Evolutionary conservation across 139 green algal genomes (phyloP), one percentile per base, ranked within the genome.

Genomic region (Tetradesmus lagerheimii): DNA sequence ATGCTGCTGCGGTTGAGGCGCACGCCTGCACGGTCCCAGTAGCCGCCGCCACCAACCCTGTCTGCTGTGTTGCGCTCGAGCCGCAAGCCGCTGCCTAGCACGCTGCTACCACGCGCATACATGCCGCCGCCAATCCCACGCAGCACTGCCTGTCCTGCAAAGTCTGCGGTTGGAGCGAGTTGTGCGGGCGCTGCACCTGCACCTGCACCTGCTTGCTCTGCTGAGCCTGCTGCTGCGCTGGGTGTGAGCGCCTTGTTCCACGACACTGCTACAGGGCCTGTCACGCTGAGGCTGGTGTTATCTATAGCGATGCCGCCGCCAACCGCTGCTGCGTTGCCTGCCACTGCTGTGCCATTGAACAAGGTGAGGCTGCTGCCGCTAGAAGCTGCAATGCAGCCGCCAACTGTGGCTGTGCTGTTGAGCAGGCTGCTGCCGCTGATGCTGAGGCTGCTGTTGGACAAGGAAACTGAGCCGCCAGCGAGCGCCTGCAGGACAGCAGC

Each of bases 321-420:
- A 27, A 91, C 87, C 20, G 87, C 87, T 47, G 87, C 87, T 64
- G 47, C 53, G 45, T 91, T 91, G 38, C 38, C 62, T 34, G 77
- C 39, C 8, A 91, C 41, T 20, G 37, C 53, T 45, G 87, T 91
- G 76, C 53, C 39, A 39, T 91, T 91, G 87, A 87, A 79, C 34
- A 87, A n/a, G 35, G 71, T 75, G 11, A 84, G 20, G n/a, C n/a
- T 50, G 86, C 86, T 90, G 75, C 78, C 57, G 47, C n/a, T 34
- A 2, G 25, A 16, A 29, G 74, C 47, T 74, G 74, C 86, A 29
- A 90, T 37, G 47, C 86, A 45, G 38, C 86, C 86, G 37, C 86
- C 86, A 14, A 90, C 86, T 71, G 74, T 85, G 16, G 86, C 86
- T 38, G 75, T 83, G 86, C 47, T 85, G 86, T 77, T 83, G 86